These are phyloP conservation scores for Coniophora puteana DNA, from an alignment of 1,284 basidiomycete genomes.

Conservation along the genomic window DNA sequence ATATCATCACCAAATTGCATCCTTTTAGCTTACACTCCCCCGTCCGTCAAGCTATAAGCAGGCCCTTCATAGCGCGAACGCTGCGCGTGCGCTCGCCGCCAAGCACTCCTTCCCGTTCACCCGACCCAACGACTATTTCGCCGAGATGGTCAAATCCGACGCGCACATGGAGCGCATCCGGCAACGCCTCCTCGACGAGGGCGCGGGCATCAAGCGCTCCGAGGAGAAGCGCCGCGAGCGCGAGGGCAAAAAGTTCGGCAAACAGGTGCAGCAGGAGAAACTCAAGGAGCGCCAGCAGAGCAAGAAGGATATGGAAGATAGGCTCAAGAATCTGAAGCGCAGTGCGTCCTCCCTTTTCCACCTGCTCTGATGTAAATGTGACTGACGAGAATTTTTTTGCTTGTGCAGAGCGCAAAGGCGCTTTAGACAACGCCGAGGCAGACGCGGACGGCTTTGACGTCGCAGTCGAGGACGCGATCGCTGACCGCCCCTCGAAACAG, in stretches of 20 bases:
- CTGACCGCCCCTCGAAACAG: slow-evolving; percentile 68
- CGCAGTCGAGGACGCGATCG: slow-evolving; percentile 81
- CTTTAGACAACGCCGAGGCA: slow-evolving; percentile 67
- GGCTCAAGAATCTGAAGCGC: slow-evolving; percentile 81
- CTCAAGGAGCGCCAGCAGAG: slow-evolving; percentile 69
- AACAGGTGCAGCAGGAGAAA: slow-evolving; percentile 91
- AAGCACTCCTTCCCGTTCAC: slow-evolving; percentile 84
- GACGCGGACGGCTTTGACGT: slow-evolving; percentile 79
- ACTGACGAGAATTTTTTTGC: slow-evolving; percentile 4
- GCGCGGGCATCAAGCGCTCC: slow-evolving; percentile 84
- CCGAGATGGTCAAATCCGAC: slow-evolving; percentile 99
- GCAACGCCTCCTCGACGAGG: slow-evolving; percentile 87
- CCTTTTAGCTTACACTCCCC: slow-evolving; percentile 1
- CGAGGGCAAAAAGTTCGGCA: slow-evolving; percentile 97
- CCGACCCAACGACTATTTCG: slow-evolving; percentile 95
- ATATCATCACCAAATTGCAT: not conserved
- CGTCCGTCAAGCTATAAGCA: slow-evolving; percentile 81
- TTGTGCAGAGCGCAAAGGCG: slow-evolving; percentile 73
- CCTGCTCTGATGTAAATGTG: slow-evolving; percentile 1
- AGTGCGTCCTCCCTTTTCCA: slow-evolving; percentile 56
- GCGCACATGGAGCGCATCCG: slow-evolving; percentile 98
- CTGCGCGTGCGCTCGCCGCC: slow-evolving; percentile 71
- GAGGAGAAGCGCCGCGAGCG: slow-evolving; percentile 92
- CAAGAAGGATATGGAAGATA: slow-evolving; percentile 84
- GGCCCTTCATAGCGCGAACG: slow-evolving; percentile 78